A percentile compares a stretch with the other conserved stretches of the same genome.
Evolutionary conservation across 2,329 filamentous ascomycete species (phyloP).

Genomic region (Alternaria consortialis): DNA sequence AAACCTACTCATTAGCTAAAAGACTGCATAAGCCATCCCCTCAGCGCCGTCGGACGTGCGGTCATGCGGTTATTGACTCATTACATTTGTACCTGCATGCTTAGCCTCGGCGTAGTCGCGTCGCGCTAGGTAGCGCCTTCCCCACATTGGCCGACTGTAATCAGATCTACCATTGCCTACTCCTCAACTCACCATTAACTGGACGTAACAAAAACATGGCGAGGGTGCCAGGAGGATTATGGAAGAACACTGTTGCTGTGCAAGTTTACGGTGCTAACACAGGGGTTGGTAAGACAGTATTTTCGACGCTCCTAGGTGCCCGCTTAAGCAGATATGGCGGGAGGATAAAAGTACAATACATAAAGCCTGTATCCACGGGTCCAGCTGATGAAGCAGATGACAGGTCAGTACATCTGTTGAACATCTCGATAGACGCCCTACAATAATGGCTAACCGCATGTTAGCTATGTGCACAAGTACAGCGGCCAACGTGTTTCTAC

Average conservation of each 20-base stretch:
- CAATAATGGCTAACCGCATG: constrained; percentile 2
- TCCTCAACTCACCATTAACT: constrained; percentile 2
- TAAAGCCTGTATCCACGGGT: constrained; percentile 86
- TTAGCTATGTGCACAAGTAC: constrained; percentile 70
- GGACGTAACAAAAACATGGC: constrained; percentile 39
- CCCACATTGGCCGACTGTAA: background rate
- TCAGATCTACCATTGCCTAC: background rate
- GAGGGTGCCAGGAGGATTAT: constrained; percentile 68
- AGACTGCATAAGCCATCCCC: constrained; percentile 1
- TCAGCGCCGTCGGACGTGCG: constrained; percentile 5
- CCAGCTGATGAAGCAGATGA: constrained; percentile 74
- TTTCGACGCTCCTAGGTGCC: constrained; percentile 76
- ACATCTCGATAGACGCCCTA: background rate
- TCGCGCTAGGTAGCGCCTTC: constrained; percentile 4
- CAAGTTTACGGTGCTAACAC: constrained; percentile 88
- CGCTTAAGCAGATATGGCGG: constrained; percentile 50
- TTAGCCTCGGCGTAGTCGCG: constrained; percentile 6
- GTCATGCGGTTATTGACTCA: constrained; percentile 8
- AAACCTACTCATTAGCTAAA: constrained; percentile 13
- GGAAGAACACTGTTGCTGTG: constrained; percentile 72
- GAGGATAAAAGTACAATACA: constrained; percentile 64
- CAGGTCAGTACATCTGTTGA: constrained; percentile 55
- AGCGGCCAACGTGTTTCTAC: constrained; percentile 65
- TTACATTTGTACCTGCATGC: constrained; percentile 17
- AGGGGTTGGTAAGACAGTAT: constrained; percentile 83